Evolutionary conservation across 306 rosid species (phyloP).

Genomic region (Crotalaria pallida): DNA sequence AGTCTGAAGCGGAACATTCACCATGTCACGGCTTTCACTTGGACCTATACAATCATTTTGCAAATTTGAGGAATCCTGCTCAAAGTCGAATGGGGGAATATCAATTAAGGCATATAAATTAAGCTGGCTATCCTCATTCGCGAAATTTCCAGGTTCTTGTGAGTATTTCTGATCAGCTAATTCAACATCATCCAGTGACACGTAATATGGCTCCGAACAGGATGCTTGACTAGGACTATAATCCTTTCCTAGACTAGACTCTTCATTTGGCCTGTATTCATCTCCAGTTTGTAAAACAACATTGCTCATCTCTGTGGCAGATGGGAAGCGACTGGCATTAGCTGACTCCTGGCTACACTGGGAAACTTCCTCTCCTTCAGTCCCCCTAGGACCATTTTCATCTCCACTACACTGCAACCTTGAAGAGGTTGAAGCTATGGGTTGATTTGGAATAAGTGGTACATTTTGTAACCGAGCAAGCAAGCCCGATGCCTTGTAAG

Average conservation of each 20-base stretch:
- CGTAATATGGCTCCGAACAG: conserved; percentile 63
- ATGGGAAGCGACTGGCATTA: conserved; percentile 36
- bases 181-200: conserved; percentile 57
- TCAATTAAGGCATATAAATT: conserved; percentile 44
- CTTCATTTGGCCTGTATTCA: conserved; percentile 48
- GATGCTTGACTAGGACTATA: conserved; percentile 53
- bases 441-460: conserved; percentile 56
- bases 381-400: conserved; percentile 54
- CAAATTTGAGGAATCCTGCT: conserved; percentile 46
- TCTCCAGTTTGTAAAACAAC: conserved; percentile 41
- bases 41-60: conserved; percentile 47
- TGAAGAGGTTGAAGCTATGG: conserved; percentile 49
- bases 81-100: conserved; percentile 52
- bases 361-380: conserved; percentile 72
- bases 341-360: conserved; percentile 87
- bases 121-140: conserved; percentile 39
- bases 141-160: conserved; percentile 42
- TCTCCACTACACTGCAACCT: conserved; percentile 67
- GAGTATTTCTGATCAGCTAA: conserved; percentile 52
- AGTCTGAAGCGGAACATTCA: conserved; percentile 43
- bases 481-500: conserved; percentile 90
- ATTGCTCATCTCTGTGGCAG: conserved; percentile 42
- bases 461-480: conserved; percentile 55
- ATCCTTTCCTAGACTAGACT: conserved; percentile 42
- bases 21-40: conserved; percentile 38